These are phyloP conservation scores for Leptographium radiaticola DNA, from an alignment of 2,329 filamentous ascomycete genomes.

Conservation along the genomic window DNA sequence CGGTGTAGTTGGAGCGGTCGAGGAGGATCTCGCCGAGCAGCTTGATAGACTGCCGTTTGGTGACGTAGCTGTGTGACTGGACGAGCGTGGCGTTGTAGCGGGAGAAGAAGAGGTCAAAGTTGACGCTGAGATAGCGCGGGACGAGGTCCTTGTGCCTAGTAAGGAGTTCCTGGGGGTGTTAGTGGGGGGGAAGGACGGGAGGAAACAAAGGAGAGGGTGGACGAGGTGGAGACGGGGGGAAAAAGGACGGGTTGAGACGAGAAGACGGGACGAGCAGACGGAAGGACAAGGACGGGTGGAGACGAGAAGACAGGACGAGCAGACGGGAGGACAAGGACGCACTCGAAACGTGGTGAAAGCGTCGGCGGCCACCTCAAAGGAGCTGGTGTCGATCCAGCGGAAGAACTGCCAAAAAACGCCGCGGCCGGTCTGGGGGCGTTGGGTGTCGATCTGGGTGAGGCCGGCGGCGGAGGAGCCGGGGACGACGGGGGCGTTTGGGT, in stretches of 20 bases:
- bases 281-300: neutral
- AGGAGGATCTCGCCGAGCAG: constrained; percentile 87
- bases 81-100: constrained; percentile 81
- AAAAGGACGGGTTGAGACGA: neutral
- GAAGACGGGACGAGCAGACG: neutral
- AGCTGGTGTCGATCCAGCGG: constrained; percentile 90
- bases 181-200: too few relatives aligned
- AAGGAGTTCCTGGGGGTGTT: constrained; percentile 49
- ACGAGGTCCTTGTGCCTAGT: constrained; percentile 90
- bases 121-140: constrained; percentile 72
- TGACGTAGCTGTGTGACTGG: constrained; percentile 91
- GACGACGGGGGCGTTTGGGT: neutral
- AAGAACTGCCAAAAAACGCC: constrained; percentile 97
- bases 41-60: constrained; percentile 96
- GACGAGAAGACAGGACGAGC: neutral
- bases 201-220: too few relatives aligned
- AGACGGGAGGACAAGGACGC: neutral
- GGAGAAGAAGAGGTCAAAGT: constrained; percentile 88
- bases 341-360: constrained; percentile 87
- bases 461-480: constrained; percentile 59
- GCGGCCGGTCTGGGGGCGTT: constrained; percentile 59
- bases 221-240: too few relatives aligned
- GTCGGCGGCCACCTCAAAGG: constrained; percentile 93
- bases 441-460: constrained; percentile 63
- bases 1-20: constrained; percentile 90